Evolutionary conservation across 257 asterid species (phyloP).

Genomic region (Solanum piurae): DNA sequence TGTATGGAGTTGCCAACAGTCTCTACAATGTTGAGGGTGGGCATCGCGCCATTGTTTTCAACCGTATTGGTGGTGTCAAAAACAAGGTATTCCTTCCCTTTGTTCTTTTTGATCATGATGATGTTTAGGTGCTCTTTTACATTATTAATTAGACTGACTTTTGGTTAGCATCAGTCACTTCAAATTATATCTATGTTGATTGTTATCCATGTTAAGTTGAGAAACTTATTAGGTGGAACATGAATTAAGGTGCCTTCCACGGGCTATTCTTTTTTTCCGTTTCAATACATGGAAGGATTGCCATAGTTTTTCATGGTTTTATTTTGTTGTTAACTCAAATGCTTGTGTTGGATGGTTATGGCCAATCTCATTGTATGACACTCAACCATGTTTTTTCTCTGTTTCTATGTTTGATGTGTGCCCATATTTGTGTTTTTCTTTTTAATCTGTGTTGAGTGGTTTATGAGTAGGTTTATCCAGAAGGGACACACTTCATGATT

Average conservation of each 20-base stretch:
- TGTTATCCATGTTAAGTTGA: neutral
- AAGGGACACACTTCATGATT: slow-evolving; percentile 85
- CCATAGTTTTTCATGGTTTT: neutral
- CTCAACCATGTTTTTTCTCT: neutral
- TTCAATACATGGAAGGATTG: neutral
- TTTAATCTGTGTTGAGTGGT: neutral
- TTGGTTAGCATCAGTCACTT: neutral
- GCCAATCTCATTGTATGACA: neutral
- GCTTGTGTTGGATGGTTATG: neutral
- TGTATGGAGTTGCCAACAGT: slow-evolving; percentile 64
- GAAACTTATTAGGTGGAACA: neutral
- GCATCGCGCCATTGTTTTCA: slow-evolving; percentile 85
- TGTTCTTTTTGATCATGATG: neutral
- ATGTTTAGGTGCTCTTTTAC: neutral
- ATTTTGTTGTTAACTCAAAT: neutral
- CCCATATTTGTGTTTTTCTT: neutral
- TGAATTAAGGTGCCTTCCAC: neutral
- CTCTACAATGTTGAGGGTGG: slow-evolving; percentile 95
- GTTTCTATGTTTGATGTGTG: neutral
- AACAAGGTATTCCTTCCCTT: slow-evolving; percentile 43
- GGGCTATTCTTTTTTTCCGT: neutral
- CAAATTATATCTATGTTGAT: neutral
- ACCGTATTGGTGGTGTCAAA: slow-evolving; percentile 61
- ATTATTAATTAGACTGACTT: neutral
- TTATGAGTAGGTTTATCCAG: slow-evolving; percentile 62